Evolutionary conservation across 2,329 filamentous ascomycete genomes (phyloP).

Genomic region (Trichoderma oligosporum): DNA sequence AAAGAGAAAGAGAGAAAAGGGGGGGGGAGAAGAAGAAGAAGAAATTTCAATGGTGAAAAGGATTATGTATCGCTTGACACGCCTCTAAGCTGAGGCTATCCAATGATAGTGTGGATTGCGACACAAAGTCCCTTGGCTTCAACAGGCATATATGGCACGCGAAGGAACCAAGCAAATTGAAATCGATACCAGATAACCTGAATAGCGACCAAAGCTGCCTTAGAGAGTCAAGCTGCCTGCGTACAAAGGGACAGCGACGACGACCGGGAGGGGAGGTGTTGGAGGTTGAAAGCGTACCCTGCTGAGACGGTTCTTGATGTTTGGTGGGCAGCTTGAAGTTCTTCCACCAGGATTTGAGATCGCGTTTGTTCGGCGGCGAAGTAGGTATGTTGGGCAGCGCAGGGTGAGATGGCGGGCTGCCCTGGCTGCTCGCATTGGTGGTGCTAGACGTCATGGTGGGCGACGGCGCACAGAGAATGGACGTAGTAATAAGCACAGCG

Average conservation of each 20-base stretch:
- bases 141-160: slow-evolving; percentile 8
- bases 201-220: slow-evolving; percentile 12
- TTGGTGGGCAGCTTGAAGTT: slow-evolving; percentile 73
- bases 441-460: slow-evolving; percentile 37
- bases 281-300: slow-evolving; percentile 32
- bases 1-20: neutral
- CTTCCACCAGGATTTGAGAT: slow-evolving; percentile 96
- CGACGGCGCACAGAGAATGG: neutral
- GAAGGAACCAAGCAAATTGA: slow-evolving; percentile 10
- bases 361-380: slow-evolving; percentile 78
- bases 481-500: neutral
- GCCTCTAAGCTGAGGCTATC: neutral
- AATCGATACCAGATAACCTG: slow-evolving; percentile 16
- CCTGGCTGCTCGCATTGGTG: slow-evolving; percentile 32
- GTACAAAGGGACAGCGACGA: neutral
- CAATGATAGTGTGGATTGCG: slow-evolving; percentile 1
- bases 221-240: slow-evolving; percentile 14
- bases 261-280: neutral
- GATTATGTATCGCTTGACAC: slow-evolving; percentile 17
- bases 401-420: slow-evolving; percentile 30
- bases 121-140: slow-evolving; percentile 2
- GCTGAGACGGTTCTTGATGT: slow-evolving; percentile 52
- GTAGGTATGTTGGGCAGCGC: slow-evolving; percentile 40
- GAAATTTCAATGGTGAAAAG: neutral
- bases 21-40: neutral